Conservation (phyloP, 2,329 filamentous ascomycete species). For the Aspergillaceae sp. region DNA sequence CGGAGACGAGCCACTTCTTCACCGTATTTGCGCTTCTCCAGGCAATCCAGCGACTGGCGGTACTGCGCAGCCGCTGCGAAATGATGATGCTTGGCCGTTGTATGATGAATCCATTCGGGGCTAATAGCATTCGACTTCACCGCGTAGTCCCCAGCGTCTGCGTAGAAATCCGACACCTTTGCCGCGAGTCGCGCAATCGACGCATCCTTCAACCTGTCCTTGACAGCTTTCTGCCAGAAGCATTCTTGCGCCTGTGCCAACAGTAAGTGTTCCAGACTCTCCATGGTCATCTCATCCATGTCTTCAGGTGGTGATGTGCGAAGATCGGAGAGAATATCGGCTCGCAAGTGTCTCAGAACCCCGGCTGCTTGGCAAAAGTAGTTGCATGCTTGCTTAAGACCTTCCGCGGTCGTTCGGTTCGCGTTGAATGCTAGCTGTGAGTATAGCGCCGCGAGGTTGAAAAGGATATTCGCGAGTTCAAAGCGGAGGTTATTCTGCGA, state of each 20-base stretch:
- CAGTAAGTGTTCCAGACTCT: constrained; percentile 72
- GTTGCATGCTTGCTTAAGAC: constrained; percentile 77
- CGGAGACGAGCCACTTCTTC: constrained; percentile 83
- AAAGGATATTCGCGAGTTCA: constrained; percentile 86
- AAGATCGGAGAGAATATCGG: constrained; percentile 69
- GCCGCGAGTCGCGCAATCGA: constrained; percentile 87
- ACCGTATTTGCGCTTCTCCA: constrained; percentile 90
- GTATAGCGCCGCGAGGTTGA: constrained; percentile 88
- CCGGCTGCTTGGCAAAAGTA: constrained; percentile 86
- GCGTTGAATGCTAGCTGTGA: constrained; percentile 79
- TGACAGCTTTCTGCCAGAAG: constrained; percentile 95
- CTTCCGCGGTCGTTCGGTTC: constrained; percentile 69
- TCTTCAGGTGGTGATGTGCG: constrained; percentile 82
- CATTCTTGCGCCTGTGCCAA: constrained; percentile 93
- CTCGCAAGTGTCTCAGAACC: constrained; percentile 69
- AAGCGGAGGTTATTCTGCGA: constrained; percentile 62
- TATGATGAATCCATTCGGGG: constrained; percentile 95
- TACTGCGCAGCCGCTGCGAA: constrained; percentile 95
- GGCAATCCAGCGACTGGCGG: constrained; percentile 75
- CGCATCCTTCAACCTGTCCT: constrained; percentile 85
- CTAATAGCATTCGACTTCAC: constrained; percentile 84
- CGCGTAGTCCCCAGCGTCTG: constrained; percentile 70
- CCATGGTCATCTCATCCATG: constrained; percentile 83
- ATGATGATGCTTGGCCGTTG: constrained; percentile 93
- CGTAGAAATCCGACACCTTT: constrained; percentile 85